phyloP scores from a whole-genome alignment of 352 stramenopile species.

The Pythium scleroteichum region DNA sequence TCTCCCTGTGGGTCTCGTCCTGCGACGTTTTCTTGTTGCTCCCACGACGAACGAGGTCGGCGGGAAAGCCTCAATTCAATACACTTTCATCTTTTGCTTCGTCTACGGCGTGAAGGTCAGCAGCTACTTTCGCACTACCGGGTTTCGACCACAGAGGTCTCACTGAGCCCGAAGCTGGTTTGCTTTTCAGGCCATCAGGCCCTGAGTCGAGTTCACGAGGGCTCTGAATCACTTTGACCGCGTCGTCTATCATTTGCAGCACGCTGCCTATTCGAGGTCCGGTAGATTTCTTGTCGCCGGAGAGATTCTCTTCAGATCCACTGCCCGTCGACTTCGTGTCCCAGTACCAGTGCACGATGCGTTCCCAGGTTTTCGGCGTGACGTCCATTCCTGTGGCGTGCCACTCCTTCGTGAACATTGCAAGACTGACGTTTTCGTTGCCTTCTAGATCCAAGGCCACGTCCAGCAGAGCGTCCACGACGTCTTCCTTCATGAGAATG shows the following conservation, averaged over 20 bases:
- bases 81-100: slow-evolving; percentile 3
- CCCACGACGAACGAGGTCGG: no score
- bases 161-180: slow-evolving; percentile 3
- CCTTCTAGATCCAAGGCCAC: slow-evolving; percentile 50
- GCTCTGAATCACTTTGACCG: slow-evolving; percentile 42
- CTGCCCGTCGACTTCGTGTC: slow-evolving; percentile 17
- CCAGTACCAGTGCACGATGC: slow-evolving; percentile 66
- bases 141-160: slow-evolving; percentile 1
- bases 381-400: slow-evolving; percentile 40
- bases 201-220: slow-evolving; percentile 36
- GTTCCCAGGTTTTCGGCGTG: slow-evolving; percentile 36
- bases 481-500: slow-evolving; percentile 57
- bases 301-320: not conserved
- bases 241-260: slow-evolving; percentile 29
- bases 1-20: not conserved
- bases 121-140: slow-evolving; percentile 6
- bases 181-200: slow-evolving; percentile 4
- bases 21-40: slow-evolving; percentile 7
- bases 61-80: not conserved
- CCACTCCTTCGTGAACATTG: slow-evolving; percentile 45
- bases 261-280: not conserved
- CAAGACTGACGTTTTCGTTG: slow-evolving; percentile 36
- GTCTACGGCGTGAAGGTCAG: not conserved
- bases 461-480: slow-evolving; percentile 60
- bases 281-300: slow-evolving; percentile 11